These are phyloP conservation scores for Penicillium polonicum DNA, from an alignment of 2,329 filamentous ascomycete genomes.

Conservation along the genomic window DNA sequence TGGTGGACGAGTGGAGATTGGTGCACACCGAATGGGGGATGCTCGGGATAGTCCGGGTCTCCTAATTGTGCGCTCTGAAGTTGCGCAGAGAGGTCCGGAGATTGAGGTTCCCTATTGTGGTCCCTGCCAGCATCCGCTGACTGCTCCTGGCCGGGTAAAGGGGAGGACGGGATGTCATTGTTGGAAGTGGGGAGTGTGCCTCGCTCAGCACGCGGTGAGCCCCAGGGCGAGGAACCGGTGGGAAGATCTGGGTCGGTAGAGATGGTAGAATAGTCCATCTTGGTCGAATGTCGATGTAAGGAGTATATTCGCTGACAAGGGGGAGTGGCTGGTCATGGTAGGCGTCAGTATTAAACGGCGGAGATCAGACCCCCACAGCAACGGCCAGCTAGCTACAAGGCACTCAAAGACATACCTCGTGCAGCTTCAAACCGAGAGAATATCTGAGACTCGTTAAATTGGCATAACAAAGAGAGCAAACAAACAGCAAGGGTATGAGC, in stretches of 20 bases:
- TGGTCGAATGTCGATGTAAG: conserved; percentile 18
- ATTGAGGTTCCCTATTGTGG: conserved; percentile 30
- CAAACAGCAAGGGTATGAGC: neutral
- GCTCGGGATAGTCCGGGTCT: conserved; percentile 38
- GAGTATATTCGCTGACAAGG: conserved; percentile 18
- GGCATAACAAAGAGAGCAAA: conserved; percentile 11
- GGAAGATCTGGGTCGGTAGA: conserved; percentile 59
- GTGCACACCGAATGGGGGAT: conserved; percentile 38
- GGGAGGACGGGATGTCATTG: conserved; percentile 43
- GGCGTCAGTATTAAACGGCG: conserved; percentile 27
- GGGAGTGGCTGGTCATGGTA: conserved; percentile 22
- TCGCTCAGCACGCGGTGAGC: conserved; percentile 55
- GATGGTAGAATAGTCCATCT: conserved; percentile 66
- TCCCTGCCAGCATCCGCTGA: conserved; percentile 30
- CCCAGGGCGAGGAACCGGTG: conserved; percentile 63
- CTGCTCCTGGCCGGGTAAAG: conserved; percentile 39
- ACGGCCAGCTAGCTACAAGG: conserved; percentile 17
- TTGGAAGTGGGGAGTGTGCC: conserved; percentile 35
- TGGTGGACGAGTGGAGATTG: conserved; percentile 41
- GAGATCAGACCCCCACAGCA: conserved; percentile 21
- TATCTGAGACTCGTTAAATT: conserved; percentile 1
- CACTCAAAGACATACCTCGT: conserved; percentile 19
- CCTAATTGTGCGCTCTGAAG: conserved; percentile 43
- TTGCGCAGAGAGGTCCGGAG: conserved; percentile 47
- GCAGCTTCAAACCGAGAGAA: conserved; percentile 6